phyloP scores from a whole-genome alignment of 352 stramenopile species.

The Phytophthora pseudosyringae region DNA sequence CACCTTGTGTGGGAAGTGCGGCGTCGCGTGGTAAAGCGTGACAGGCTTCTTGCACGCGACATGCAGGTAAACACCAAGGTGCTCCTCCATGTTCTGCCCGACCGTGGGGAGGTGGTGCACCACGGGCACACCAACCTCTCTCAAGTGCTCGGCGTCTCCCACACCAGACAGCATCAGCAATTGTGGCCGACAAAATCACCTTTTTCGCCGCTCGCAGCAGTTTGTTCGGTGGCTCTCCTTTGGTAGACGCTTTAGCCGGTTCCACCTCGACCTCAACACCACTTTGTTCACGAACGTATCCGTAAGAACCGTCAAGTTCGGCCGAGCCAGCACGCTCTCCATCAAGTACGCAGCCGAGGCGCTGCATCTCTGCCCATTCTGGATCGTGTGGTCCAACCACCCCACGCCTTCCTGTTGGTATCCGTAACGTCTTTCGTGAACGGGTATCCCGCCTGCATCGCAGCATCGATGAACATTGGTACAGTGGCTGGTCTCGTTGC shows the following conservation, averaged over 20 bases:
- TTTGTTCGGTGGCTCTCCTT: constrained; percentile 34
- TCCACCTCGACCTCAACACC: constrained; percentile 75
- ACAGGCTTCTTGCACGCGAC: constrained; percentile 84
- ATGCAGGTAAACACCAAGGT: constrained; percentile 87
- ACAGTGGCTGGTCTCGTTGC: constrained; percentile 73
- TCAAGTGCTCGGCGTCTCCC: constrained; percentile 66
- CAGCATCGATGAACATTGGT: constrained; percentile 84
- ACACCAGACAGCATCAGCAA: constrained; percentile 85
- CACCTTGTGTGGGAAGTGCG: constrained; percentile 75
- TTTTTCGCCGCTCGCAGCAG: constrained; percentile 74
- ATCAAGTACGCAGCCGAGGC: constrained; percentile 70
- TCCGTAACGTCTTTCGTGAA: constrained; percentile 87
- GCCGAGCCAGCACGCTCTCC: constrained; percentile 41
- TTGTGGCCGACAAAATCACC: constrained; percentile 83
- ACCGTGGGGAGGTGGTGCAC: constrained; percentile 78
- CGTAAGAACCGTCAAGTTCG: constrained; percentile 75
- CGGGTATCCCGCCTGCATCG: constrained; percentile 77
- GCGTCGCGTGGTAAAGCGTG: constrained; percentile 84
- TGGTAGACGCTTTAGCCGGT: constrained; percentile 36
- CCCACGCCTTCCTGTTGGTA: constrained; percentile 88
- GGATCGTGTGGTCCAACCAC: constrained; percentile 84
- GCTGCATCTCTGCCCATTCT: constrained; percentile 77
- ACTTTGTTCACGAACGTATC: constrained; percentile 84
- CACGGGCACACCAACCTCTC: constrained; percentile 65
- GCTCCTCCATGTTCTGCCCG: constrained; percentile 86